phyloP scores from a whole-genome alignment of 192 early-diverging fungal species.

The Backusella luteola region DNA sequence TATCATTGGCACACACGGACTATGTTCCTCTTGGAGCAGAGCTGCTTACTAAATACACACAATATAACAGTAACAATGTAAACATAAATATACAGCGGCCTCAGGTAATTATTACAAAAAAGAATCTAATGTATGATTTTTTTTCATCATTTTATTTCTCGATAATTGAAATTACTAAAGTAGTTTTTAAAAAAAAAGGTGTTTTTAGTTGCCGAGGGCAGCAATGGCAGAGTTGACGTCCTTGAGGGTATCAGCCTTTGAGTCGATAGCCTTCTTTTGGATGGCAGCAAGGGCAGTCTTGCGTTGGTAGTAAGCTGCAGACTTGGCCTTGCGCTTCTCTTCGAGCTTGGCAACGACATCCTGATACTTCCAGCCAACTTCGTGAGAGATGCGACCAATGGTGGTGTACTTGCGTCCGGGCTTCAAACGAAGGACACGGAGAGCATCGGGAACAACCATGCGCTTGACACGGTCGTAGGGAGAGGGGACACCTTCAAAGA shows the following conservation, averaged over 20 bases:
- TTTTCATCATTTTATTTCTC: slow-evolving; percentile 2
- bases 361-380: slow-evolving; percentile 99
- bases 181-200: not conserved
- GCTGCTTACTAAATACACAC: no score
- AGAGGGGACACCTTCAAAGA: slow-evolving; percentile 98
- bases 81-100: not conserved
- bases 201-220: slow-evolving; percentile 56
- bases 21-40: no score
- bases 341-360: slow-evolving; percentile 95
- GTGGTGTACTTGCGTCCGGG: slow-evolving; percentile 98
- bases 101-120: not conserved
- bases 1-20: no score
- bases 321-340: slow-evolving; percentile 98
- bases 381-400: slow-evolving; percentile 87
- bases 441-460: slow-evolving; percentile 94
- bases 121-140: not conserved
- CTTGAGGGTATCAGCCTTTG: slow-evolving; percentile 54
- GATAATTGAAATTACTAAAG: not conserved
- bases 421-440: slow-evolving; percentile 95
- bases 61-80: no score
- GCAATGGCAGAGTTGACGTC: slow-evolving; percentile 56
- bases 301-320: slow-evolving; percentile 91
- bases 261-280: slow-evolving; percentile 39
- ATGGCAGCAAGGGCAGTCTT: slow-evolving; percentile 58
- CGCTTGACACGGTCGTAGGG: slow-evolving; percentile 98